Base-by-base conservation (phyloP, 164 flowering plant species). In the Vitis labrusca region DNA sequence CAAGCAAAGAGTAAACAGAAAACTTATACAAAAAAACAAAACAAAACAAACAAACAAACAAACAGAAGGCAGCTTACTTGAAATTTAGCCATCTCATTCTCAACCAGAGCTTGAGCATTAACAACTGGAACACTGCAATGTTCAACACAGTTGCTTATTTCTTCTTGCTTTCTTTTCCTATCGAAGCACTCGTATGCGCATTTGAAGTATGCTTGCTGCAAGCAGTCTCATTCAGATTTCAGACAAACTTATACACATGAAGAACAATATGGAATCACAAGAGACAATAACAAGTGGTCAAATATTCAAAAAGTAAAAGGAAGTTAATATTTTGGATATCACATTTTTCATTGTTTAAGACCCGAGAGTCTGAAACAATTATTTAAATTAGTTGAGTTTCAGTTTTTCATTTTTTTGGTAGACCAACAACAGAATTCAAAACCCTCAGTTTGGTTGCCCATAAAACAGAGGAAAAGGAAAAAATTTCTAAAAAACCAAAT, bases 131-230 rank as follows among this genome's bases (percentile, higher is more conserved):
- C 81, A 63, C 95, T 91, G 73, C 99, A 96, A 79, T 83, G 70
- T 69, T 96, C 99, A 15, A 89, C 98, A 71, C 99, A 96, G 66
- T 74, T 83, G 71, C 80, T 75, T 15, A 96, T 93, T 78, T 89
- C 94, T 13, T 89, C 94, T 19, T 84, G 88, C 57, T 27, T 85
- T 53, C 86, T 84, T 29, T 86, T 85, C 82, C 97, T 78, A 63
- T 96, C 99, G 61, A 96, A 96, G 81, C 99, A 96, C 72, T 93
- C 95, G 50, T 93, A 80, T 0, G 99, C 98, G 62, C 99, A 96
- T 78, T 83, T 89, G 82, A 96, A 96, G 74, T 96, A 96, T 4
- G 94, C 94, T 92, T 90, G 82, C 98, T 96, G 92, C 77, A 86
- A 63, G 12, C 50, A 63, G 49, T 0, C 55, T 16, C 54, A 50